A percentile compares a stretch with the other conserved stretches of the same genome.
Conservation (phyloP, 2,329 filamentous ascomycete species). For the Orbilia blumenaviensis region DNA sequence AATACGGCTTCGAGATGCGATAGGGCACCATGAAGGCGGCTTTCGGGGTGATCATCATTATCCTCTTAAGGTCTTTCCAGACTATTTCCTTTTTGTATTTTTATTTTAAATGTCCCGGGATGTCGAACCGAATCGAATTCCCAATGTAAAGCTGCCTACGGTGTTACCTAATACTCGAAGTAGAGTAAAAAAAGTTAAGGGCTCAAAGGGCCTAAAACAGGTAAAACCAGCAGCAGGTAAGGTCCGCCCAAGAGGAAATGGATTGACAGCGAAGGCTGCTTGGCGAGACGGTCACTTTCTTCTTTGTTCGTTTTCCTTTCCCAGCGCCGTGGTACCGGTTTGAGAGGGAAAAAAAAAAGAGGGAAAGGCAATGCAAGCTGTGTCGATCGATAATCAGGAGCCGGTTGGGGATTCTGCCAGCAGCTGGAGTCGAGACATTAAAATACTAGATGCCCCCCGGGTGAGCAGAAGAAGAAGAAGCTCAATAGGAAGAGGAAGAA, state of each 20-base stretch:
- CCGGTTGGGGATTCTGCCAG: background rate
- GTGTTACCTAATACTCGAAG: too few species aligned
- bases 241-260: background rate
- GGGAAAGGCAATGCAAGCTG: background rate
- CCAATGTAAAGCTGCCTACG: too few species aligned
- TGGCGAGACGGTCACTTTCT: too few species aligned
- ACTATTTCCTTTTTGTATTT: too few species aligned
- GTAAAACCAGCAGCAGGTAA: too few species aligned
- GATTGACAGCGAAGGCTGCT: background rate
- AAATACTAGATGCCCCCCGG: background rate
- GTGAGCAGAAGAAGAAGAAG: background rate
- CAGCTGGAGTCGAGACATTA: slow-evolving; percentile 3
- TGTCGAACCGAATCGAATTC: too few species aligned
- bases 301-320: too few species aligned
- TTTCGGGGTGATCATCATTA: slow-evolving; percentile 27
- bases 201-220: too few species aligned
- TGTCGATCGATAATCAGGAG: background rate
- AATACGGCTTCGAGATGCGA: slow-evolving; percentile 39
- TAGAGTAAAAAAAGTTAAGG: too few species aligned
- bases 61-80: background rate
- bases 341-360: background rate
- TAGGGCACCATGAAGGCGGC: slow-evolving; percentile 13
- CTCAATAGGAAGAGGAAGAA: background rate
- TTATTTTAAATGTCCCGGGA: too few species aligned
- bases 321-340: background rate